phyloP scores from a whole-genome alignment of 208 protist genomes.

The Crithidia expoeki region DNA sequence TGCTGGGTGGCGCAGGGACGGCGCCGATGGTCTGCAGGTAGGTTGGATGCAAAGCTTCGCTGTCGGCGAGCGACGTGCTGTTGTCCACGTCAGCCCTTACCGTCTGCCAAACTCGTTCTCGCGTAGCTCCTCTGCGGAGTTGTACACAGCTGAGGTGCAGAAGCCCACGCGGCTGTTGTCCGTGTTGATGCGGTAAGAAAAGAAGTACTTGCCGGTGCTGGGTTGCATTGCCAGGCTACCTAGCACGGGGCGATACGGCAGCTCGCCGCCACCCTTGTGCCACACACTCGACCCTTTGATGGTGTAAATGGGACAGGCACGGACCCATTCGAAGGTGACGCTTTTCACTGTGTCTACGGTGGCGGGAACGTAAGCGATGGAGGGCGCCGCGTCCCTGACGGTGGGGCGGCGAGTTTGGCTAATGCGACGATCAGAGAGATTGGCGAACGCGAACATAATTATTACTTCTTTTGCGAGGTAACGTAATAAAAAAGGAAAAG shows the following conservation, averaged over 20 bases:
- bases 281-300: conserved; percentile 45
- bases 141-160: conserved; percentile 56
- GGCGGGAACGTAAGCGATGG: conserved; percentile 42
- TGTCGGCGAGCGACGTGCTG: conserved; percentile 18
- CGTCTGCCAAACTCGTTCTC: conserved; percentile 40
- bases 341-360: conserved; percentile 35
- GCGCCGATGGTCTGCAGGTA: conserved; percentile 53
- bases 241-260: conserved; percentile 69
- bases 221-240: conserved; percentile 61
- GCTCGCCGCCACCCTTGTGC: conserved; percentile 62
- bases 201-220: conserved; percentile 78
- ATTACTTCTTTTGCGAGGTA: too few relatives aligned
- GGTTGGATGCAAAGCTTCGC: conserved; percentile 20
- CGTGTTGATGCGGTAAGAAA: conserved; percentile 78
- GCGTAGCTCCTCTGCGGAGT: conserved; percentile 38
- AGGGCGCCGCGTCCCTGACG: background rate
- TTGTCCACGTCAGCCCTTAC: background rate
- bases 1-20: conserved; percentile 20
- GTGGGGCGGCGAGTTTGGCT: background rate
- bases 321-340: conserved; percentile 70
- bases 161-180: conserved; percentile 80
- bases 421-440: background rate
- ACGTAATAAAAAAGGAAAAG: background rate
- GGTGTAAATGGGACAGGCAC: conserved; percentile 55
- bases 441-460: conserved; percentile 2